Conservation (phyloP, 306 rosid species). For the Trifolium fragiferum region DNA sequence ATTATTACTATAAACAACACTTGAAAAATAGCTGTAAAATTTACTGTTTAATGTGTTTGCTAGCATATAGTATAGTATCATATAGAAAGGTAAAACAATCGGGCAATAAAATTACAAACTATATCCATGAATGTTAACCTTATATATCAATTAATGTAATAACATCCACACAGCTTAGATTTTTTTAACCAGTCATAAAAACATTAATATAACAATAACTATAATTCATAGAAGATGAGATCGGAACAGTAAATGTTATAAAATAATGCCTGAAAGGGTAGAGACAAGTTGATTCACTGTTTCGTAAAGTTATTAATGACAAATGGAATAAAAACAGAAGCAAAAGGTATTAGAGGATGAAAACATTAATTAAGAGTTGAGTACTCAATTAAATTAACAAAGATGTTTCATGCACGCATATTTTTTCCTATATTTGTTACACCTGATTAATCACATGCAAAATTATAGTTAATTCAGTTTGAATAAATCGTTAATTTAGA, state of each 20-base stretch:
- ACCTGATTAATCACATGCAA: too few relatives aligned
- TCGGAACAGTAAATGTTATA: constrained; percentile 33
- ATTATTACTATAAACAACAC: constrained; percentile 1
- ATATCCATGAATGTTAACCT: constrained; percentile 17
- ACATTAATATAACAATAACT: constrained; percentile 29
- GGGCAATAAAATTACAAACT: constrained; percentile 19
- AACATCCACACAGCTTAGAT: constrained; percentile 11
- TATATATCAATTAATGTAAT: constrained; percentile 36
- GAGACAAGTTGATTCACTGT: constrained; percentile 37
- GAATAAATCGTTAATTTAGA: too few relatives aligned
- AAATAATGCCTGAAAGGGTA: constrained; percentile 35
- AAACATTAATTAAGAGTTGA: constrained; percentile 23
- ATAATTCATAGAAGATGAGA: constrained; percentile 22
- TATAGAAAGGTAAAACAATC: constrained; percentile 22
- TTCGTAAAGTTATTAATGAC: constrained; percentile 41
- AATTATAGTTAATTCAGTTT: too few relatives aligned
- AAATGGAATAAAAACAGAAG: constrained; percentile 28
- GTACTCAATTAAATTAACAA: constrained; percentile 19
- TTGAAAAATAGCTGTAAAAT: neutral
- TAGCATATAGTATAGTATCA: constrained; percentile 8
- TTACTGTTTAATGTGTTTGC: neutral
- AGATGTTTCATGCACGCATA: too few relatives aligned
- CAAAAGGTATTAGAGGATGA: constrained; percentile 31
- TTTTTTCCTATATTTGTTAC: too few relatives aligned
- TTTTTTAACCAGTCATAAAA: constrained; percentile 7